Percentiles rank a stretch among this genome's conserved stretches.
These are phyloP conservation scores for Melampsora larici-populina DNA, from an alignment of 1,284 basidiomycete species.

Conservation along the genomic window DNA sequence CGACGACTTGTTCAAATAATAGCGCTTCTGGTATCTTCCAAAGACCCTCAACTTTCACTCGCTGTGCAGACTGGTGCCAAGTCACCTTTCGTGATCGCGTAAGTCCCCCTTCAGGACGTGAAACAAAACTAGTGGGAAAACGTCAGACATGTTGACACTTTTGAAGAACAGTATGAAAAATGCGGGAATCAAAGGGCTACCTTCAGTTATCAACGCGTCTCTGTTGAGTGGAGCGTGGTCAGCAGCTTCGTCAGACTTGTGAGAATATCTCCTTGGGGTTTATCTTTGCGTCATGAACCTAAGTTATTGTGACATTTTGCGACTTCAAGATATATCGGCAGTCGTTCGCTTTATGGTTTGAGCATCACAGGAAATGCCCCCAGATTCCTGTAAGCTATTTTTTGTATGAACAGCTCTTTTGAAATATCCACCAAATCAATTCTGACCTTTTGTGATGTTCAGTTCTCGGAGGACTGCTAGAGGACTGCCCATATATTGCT, in stretches of 20 bases:
- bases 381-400: slow-evolving; percentile 30
- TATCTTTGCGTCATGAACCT: neutral
- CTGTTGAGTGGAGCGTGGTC: slow-evolving; percentile 36
- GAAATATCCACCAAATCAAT: neutral
- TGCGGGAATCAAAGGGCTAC: slow-evolving; percentile 42
- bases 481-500: slow-evolving; percentile 39
- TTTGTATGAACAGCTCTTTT: neutral
- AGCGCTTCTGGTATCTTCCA: slow-evolving; percentile 40
- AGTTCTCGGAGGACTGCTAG: slow-evolving; percentile 28
- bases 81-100: slow-evolving; percentile 44
- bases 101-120: neutral
- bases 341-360: slow-evolving; percentile 39
- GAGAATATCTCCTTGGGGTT: neutral
- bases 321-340: slow-evolving; percentile 35
- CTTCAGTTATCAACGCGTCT: slow-evolving; percentile 32
- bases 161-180: slow-evolving; percentile 26
- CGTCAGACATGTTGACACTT: neutral
- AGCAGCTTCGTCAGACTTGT: slow-evolving; percentile 43
- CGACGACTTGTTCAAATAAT: neutral
- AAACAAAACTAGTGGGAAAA: no score
- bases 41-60: slow-evolving; percentile 35
- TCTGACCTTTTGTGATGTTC: neutral
- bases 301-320: neutral
- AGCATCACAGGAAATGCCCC: slow-evolving; percentile 43
- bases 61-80: slow-evolving; percentile 26